Base-by-base conservation (phyloP, 495 filamentous ascomycete species). In the Aspergillus heteromorphus region DNA sequence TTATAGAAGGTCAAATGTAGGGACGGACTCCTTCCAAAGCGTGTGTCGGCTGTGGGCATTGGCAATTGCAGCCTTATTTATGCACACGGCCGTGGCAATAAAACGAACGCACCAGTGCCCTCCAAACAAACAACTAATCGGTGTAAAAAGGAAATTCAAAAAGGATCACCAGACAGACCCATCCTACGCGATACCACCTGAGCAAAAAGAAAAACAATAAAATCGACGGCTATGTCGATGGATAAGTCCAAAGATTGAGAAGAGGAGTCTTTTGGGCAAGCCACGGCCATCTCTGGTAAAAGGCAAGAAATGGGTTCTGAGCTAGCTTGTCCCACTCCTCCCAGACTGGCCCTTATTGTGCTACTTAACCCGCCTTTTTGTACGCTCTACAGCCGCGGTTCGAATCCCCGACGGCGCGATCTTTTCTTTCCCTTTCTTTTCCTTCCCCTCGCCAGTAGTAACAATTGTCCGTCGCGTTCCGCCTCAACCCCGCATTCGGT, bases 281-380 rank as follows among this genome's bases (percentile, higher is more conserved):
- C 74, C 81, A 83, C 80, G 79, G 80, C 73, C 76, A 79, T 79
- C 73, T 82, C 81, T 83, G 80, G 80, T 83, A 83, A 83, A 83
- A 83, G 80, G 80, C 80, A 83, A 83, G 81, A 80, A 79, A 79
- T 80, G 76, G 73, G 78, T 83, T 79, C 80, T 78, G 74, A 62
- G 67, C 72, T 77, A 79, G 72, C 56, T 66, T 74, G 73, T 77
- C 75, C 67, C 74, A 74, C 73, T 76, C 76, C 75, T 72, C 70
- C 51, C 48, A 47, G 45, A 6, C 25, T 1, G 0, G 0, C 2
- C 42, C 25, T n/a, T 0, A 40, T 54, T 50, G 4, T 60, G 45
- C 20, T 45, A 55, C 47, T 51, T 67, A 67, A n/a, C n/a, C n/a
- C n/a, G n/a, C n/a, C n/a, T n/a, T n/a, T n/a, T 27, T n/a, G 25